These are phyloP conservation scores for Silene uniflora DNA, from an alignment of 148 eudicot genomes.

Conservation along the genomic window DNA sequence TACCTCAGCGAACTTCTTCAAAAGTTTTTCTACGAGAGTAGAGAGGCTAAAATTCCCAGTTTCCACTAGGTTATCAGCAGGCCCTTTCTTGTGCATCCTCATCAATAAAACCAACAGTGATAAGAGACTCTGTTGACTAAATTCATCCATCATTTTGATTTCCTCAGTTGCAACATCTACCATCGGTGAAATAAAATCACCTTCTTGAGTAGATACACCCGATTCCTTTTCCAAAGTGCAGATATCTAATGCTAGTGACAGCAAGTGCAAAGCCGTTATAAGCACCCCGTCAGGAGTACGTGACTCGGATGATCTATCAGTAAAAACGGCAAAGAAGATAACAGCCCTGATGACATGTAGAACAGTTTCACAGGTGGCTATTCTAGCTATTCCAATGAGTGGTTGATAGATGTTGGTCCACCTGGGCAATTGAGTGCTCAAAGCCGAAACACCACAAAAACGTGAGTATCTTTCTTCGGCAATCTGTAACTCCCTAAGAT, in stretches of 20 bases:
- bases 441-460: slow-evolving; percentile 74
- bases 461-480: slow-evolving; percentile 90
- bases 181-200: slow-evolving; percentile 44
- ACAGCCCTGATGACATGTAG: slow-evolving; percentile 71
- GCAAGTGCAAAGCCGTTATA: slow-evolving; percentile 74
- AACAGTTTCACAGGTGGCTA: slow-evolving; percentile 75
- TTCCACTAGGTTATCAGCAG: slow-evolving; percentile 41
- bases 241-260: slow-evolving; percentile 75
- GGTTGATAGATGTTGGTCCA: slow-evolving; percentile 81
- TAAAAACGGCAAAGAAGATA: slow-evolving; percentile 58
- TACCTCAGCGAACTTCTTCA: slow-evolving; percentile 74
- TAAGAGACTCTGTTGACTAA: slow-evolving; percentile 60
- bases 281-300: slow-evolving; percentile 90
- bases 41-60: slow-evolving; percentile 63
- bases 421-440: slow-evolving; percentile 74
- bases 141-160: slow-evolving; percentile 32
- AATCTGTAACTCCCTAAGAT: slow-evolving; percentile 76
- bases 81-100: slow-evolving; percentile 61
- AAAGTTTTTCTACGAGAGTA: slow-evolving; percentile 51
- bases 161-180: slow-evolving; percentile 73
- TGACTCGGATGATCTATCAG: slow-evolving; percentile 48
- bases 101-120: slow-evolving; percentile 80
- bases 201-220: slow-evolving; percentile 32
- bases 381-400: slow-evolving; percentile 60
- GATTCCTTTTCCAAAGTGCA: slow-evolving; percentile 47